Evolutionary conservation across 2,329 filamentous ascomycete species (phyloP).

Genomic region (Tolypocladium inflatum): DNA sequence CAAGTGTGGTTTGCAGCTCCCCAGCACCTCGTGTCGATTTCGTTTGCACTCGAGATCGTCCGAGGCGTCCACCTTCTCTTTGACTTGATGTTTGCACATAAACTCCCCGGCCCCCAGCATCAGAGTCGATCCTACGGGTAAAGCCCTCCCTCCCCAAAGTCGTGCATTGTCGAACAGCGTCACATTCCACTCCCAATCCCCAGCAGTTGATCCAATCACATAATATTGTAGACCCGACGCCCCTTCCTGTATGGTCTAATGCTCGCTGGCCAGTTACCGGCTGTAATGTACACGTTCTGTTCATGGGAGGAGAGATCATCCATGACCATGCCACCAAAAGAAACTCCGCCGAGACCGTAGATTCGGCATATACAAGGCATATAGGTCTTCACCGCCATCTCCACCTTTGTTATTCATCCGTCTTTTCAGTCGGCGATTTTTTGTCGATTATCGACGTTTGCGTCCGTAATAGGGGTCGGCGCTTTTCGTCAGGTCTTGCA

Average conservation of each 20-base stretch:
- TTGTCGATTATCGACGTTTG: background rate
- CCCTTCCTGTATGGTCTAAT: conserved; percentile 32
- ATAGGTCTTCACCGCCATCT: background rate
- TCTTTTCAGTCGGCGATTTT: background rate
- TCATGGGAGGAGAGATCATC: conserved; percentile 44
- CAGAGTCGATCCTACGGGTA: background rate
- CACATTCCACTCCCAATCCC: background rate
- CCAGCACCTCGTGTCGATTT: background rate
- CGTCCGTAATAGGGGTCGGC: background rate
- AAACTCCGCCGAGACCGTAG: conserved; percentile 14
- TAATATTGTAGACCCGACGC: conserved; percentile 23
- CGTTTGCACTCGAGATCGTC: background rate
- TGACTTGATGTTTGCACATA: background rate
- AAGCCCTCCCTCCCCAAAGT: too few relatives aligned
- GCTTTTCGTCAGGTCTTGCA: conserved; percentile 4
- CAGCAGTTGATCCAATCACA: conserved; percentile 4
- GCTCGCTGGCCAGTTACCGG: conserved; percentile 29
- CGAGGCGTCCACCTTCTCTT: background rate
- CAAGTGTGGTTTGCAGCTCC: background rate
- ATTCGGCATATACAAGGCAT: conserved; percentile 20
- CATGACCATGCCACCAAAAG: conserved; percentile 6
- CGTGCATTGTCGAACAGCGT: background rate
- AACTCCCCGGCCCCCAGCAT: background rate
- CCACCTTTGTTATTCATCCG: background rate
- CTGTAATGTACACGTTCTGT: conserved; percentile 39